Evolutionary conservation across 768 basidiomycete species (phyloP).

Genomic region (Boletellus ananiceps): DNA sequence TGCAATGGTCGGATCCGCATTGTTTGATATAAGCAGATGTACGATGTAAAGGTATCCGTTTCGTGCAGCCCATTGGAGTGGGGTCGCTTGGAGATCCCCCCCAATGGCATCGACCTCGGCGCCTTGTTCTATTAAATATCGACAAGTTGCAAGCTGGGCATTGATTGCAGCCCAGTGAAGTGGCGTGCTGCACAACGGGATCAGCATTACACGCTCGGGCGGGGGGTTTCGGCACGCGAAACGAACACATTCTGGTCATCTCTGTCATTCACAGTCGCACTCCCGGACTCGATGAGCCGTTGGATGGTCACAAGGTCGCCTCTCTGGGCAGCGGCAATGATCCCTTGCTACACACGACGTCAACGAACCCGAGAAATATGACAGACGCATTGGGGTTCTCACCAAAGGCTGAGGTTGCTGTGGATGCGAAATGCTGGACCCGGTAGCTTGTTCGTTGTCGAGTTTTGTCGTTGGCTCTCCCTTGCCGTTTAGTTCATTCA

Average conservation of each 20-base stretch:
- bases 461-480: constrained; percentile 28
- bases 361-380: constrained; percentile 1
- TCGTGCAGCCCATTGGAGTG: constrained; percentile 97
- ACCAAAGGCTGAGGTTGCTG: constrained; percentile 25
- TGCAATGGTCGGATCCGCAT: constrained; percentile 86
- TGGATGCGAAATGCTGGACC: constrained; percentile 23
- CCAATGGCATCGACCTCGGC: constrained; percentile 94
- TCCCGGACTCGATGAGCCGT: constrained; percentile 65
- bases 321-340: constrained; percentile 84
- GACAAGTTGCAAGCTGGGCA: constrained; percentile 85
- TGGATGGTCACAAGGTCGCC: constrained; percentile 70
- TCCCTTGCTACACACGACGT: constrained; percentile 38
- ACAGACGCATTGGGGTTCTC: background rate
- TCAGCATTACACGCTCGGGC: constrained; percentile 5
- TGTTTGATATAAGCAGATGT: constrained; percentile 83
- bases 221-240: background rate
- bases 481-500: constrained; percentile 30
- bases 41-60: constrained; percentile 96
- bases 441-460: constrained; percentile 25
- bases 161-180: constrained; percentile 99
- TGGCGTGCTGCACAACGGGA: constrained; percentile 47
- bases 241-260: constrained; percentile 79
- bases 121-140: constrained; percentile 84
- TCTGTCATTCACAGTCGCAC: constrained; percentile 67
- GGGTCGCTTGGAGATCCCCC: constrained; percentile 90